Percentiles rank a stretch among this genome's conserved stretches.
These are phyloP conservation scores for Parachaetomium inaequale DNA, from an alignment of 495 filamentous ascomycete genomes.

Conservation along the genomic window DNA sequence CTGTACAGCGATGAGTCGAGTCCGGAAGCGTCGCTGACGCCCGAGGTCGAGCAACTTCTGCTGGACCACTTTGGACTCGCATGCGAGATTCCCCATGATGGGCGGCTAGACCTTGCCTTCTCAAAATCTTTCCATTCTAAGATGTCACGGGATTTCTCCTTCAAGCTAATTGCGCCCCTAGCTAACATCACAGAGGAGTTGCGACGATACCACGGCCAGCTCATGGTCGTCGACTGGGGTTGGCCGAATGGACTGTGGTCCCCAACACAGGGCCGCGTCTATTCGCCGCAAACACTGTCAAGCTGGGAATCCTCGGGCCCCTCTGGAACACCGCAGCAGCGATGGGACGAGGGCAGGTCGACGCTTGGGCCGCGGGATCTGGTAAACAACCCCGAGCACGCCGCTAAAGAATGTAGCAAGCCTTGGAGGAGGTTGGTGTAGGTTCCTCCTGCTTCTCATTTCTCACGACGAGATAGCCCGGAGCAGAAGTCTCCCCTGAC, in stretches of 20 bases:
- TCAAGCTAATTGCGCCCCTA: neutral
- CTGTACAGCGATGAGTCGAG: neutral
- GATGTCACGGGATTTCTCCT: accelerated
- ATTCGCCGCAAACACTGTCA: too few relatives aligned
- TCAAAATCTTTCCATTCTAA: neutral
- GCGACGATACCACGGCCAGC: neutral
- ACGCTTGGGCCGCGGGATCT: neutral
- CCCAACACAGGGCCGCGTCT: neutral
- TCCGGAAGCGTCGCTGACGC: neutral
- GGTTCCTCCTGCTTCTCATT: neutral
- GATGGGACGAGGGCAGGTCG: neutral
- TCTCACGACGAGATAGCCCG: neutral
- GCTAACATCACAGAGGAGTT: neutral
- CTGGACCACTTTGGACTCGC: neutral
- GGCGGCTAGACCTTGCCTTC: neutral
- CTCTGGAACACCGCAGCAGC: neutral
- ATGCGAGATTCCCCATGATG: neutral
- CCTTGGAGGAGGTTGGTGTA: slow-evolving; percentile 8
- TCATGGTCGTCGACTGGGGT: neutral
- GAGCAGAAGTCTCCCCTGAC: neutral
- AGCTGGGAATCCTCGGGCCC: too few relatives aligned
- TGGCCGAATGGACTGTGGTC: neutral
- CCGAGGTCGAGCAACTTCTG: neutral
- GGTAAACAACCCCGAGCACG: neutral
- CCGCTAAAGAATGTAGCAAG: neutral